Percentiles rank a stretch among this genome's conserved stretches.
Conservation (phyloP, 192 early-diverging fungal species). For the Podila epicladia region DNA sequence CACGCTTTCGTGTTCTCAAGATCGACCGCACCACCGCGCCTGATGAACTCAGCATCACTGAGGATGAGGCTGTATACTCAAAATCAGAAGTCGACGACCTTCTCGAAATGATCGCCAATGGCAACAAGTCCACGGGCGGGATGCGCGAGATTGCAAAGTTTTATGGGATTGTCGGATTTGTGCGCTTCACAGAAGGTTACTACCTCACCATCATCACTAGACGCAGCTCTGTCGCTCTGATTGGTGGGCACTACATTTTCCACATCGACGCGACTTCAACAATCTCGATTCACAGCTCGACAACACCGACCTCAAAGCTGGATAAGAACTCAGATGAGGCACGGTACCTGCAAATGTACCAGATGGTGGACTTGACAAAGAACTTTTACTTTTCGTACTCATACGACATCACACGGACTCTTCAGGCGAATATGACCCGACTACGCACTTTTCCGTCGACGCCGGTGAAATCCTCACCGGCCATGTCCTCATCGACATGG, state of each 20-base stretch:
- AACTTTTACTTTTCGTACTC: slow-evolving; percentile 99
- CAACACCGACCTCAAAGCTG: slow-evolving; percentile 63
- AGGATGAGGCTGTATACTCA: slow-evolving; percentile 83
- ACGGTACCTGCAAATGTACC: slow-evolving; percentile 85
- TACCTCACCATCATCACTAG: slow-evolving; percentile 91
- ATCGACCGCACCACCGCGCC: slow-evolving; percentile 81
- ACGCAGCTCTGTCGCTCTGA: slow-evolving; percentile 84
- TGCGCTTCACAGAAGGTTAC: slow-evolving; percentile 91
- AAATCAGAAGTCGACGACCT: slow-evolving; percentile 76
- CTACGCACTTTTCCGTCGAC: slow-evolving; percentile 12
- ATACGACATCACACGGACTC: slow-evolving; percentile 92
- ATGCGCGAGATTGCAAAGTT: slow-evolving; percentile 72
- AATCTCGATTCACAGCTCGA: slow-evolving; percentile 66
- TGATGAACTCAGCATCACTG: slow-evolving; percentile 76
- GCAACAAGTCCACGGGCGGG: slow-evolving; percentile 80
- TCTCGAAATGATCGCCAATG: slow-evolving; percentile 80
- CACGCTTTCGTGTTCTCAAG: slow-evolving; percentile 84
- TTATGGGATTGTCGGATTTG: slow-evolving; percentile 87
- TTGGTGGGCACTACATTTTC: slow-evolving; percentile 96
- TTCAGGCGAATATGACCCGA: slow-evolving; percentile 90
- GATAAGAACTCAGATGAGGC: slow-evolving; percentile 82
- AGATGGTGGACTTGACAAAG: slow-evolving; percentile 91
- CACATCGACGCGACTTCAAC: slow-evolving; percentile 93
- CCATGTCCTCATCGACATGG: no score
- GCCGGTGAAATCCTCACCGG: not conserved